Conservation (phyloP, 1,284 basidiomycete species). For the Pyrrhoderma noxium region DNA sequence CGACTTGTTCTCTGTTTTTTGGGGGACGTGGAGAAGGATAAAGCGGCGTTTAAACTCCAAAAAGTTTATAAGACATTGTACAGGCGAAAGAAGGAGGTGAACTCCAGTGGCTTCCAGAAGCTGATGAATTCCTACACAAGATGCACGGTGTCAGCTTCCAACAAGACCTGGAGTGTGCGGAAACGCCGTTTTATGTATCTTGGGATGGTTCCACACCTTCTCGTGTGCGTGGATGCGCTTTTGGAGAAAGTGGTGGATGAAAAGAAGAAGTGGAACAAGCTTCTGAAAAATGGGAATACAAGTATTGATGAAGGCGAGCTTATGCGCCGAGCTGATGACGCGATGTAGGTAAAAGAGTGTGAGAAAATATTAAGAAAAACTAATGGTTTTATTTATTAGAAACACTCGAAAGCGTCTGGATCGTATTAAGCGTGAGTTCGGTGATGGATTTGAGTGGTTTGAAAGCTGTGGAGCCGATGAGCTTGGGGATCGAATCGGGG, state of each 20-base stretch:
- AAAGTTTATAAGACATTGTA: not conserved
- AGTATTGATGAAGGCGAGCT: no score
- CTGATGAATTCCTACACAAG: not conserved
- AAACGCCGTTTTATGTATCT: not conserved
- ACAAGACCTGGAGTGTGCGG: not conserved
- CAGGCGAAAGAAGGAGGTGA: not conserved
- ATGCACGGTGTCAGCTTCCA: not conserved
- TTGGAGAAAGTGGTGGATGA: not conserved
- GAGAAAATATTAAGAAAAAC: no score
- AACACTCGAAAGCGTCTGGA: no score
- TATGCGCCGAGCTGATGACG: no score
- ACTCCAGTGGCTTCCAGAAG: not conserved
- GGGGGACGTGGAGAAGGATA: not conserved
- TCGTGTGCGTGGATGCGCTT: constrained; percentile 6
- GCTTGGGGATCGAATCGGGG: no score
- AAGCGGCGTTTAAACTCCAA: not conserved
- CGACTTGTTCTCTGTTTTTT: not conserved
- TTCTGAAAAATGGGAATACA: no score
- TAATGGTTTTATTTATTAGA: no score
- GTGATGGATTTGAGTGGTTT: no score
- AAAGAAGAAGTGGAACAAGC: constrained; percentile 5
- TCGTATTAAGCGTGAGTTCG: no score
- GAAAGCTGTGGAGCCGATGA: no score
- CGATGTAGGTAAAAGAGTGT: no score
- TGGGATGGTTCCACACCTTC: constrained; percentile 5